A percentile compares a stretch with the other conserved stretches of the same genome.
Conservation (phyloP, 2,329 filamentous ascomycete species). For the Fusarium mexicanum region DNA sequence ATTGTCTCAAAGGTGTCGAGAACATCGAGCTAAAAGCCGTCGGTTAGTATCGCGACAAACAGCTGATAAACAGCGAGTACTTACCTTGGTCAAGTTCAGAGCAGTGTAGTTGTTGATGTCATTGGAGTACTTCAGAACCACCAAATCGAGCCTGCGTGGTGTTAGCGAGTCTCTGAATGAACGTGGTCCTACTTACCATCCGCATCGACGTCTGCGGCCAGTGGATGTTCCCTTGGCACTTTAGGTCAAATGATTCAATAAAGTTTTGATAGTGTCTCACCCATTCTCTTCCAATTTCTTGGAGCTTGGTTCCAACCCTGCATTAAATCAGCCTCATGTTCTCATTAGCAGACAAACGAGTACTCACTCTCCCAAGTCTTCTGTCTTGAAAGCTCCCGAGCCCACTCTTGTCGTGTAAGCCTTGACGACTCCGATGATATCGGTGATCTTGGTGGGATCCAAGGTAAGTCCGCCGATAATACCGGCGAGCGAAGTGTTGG, state of each 20-base stretch:
- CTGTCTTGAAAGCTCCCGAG: constrained; percentile 73
- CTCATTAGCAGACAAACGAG: neutral
- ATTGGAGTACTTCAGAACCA: neutral
- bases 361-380: constrained; percentile 57
- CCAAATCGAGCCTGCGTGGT: neutral
- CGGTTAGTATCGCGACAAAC: neutral
- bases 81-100: constrained; percentile 64
- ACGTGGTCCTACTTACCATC: constrained; percentile 51
- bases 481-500: constrained; percentile 62
- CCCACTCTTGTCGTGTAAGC: constrained; percentile 73
- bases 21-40: constrained; percentile 51
- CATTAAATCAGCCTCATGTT: neutral
- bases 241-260: neutral
- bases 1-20: constrained; percentile 79
- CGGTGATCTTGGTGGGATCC: constrained; percentile 67
- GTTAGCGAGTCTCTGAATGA: neutral
- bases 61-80: neutral
- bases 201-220: constrained; percentile 68
- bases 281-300: constrained; percentile 57
- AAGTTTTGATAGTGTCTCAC: constrained; percentile 6
- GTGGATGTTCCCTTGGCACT: constrained; percentile 56
- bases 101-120: constrained; percentile 72
- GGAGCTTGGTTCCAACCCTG: constrained; percentile 56
- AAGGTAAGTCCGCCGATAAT: constrained; percentile 71
- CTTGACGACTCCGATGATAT: constrained; percentile 73